A percentile compares a stretch with the other conserved stretches of the same genome.
Conservation (phyloP, 2,329 filamentous ascomycete genomes). For the Laburnicola sp. region DNA sequence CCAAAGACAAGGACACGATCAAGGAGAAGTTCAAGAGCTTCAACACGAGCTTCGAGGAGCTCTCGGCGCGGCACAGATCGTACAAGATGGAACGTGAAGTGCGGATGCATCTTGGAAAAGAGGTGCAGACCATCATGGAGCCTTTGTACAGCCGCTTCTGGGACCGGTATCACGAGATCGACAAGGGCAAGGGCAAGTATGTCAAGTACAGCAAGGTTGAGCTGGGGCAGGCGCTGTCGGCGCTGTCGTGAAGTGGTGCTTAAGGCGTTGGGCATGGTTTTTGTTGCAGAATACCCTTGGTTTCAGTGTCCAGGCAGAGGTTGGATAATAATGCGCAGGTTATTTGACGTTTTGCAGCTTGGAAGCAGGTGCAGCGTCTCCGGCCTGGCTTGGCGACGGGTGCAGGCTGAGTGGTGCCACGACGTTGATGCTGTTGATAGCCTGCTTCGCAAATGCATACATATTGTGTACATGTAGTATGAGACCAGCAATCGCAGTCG, state of each 20-base stretch:
- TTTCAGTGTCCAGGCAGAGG: conserved; percentile 25
- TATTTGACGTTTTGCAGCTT: background rate
- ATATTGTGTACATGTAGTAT: background rate
- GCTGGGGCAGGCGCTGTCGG: conserved; percentile 65
- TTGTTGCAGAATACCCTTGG: conserved; percentile 39
- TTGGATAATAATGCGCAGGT: conserved; percentile 15
- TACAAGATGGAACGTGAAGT: conserved; percentile 93
- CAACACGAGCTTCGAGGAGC: conserved; percentile 86
- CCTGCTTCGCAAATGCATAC: background rate
- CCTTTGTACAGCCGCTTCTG: conserved; percentile 94
- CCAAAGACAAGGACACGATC: conserved; percentile 93
- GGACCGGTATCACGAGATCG: conserved; percentile 95
- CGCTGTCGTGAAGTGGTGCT: conserved; percentile 42
- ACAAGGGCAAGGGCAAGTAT: conserved; percentile 97
- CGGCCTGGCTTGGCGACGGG: conserved; percentile 10
- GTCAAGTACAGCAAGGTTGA: conserved; percentile 92
- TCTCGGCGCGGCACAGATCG: conserved; percentile 78
- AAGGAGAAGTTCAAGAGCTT: conserved; percentile 95
- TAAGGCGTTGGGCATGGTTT: conserved; percentile 25
- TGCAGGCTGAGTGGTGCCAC: conserved; percentile 18
- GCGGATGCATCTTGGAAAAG: conserved; percentile 73
- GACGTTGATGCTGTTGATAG: conserved; percentile 6
- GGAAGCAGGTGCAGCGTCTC: conserved; percentile 11
- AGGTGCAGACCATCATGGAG: conserved; percentile 89
- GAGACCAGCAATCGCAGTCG: background rate